These are phyloP conservation scores for Noccaea caerulescens DNA, from an alignment of 345 rosid species.

Conservation along the genomic window DNA sequence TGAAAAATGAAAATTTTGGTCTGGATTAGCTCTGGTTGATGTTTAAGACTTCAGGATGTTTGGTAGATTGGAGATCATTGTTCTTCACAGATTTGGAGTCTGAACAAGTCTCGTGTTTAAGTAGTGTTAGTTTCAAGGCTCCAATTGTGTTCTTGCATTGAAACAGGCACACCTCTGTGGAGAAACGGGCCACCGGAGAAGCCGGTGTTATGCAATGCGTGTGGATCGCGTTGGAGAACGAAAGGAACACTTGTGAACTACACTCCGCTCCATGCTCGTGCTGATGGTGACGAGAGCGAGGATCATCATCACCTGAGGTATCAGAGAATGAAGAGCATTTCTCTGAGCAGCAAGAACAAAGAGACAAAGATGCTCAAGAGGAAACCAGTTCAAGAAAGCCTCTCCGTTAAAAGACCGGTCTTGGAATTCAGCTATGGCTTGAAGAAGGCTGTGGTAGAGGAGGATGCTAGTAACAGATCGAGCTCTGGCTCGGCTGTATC, in stretches of 20 bases:
- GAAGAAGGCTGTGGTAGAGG: constrained; percentile 62
- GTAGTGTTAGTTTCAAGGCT: not conserved
- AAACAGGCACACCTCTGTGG: constrained; percentile 93
- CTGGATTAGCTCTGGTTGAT: constrained; percentile 15
- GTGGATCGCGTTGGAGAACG: constrained; percentile 96
- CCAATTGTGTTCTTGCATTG: constrained; percentile 8
- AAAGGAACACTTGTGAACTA: constrained; percentile 88
- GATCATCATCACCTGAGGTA: constrained; percentile 55
- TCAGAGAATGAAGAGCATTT: constrained; percentile 61
- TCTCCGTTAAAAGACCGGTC: constrained; percentile 47
- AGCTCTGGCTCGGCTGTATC: constrained; percentile 99
- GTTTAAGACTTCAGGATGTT: constrained; percentile 16
- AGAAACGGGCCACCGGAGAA: constrained; percentile 98
- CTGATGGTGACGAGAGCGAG: constrained; percentile 62
- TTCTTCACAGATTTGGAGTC: constrained; percentile 10
- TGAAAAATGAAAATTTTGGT: not conserved
- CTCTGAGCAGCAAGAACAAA: constrained; percentile 56
- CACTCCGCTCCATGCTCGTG: constrained; percentile 76
- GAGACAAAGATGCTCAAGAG: constrained; percentile 75
- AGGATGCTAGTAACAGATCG: constrained; percentile 85
- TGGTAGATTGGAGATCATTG: constrained; percentile 23
- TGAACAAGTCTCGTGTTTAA: constrained; percentile 17
- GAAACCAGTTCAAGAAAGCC: constrained; percentile 60
- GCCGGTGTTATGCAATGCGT: constrained; percentile 98
- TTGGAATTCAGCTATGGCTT: constrained; percentile 59